Evolutionary conservation across 208 protist genomes (phyloP).

Genomic region (Balamuthia mandrillaris): DNA sequence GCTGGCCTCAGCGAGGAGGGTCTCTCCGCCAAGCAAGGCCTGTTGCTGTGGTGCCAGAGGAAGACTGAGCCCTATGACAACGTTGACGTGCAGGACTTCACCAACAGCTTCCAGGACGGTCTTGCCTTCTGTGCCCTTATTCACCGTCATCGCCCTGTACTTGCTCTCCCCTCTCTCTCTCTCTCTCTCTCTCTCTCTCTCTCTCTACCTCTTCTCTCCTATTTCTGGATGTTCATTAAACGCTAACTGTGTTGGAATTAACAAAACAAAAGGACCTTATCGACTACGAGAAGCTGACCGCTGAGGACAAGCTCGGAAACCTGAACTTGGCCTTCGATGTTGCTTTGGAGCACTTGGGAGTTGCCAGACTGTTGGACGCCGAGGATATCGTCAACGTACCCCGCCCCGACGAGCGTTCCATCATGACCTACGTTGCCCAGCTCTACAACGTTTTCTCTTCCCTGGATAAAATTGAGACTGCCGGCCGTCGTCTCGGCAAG

Average conservation of each 20-base stretch:
- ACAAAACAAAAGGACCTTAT: conserved; percentile 2
- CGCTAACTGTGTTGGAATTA: not conserved
- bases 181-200: not conserved
- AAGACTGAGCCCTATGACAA: conserved; percentile 68
- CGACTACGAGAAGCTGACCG: conserved; percentile 9
- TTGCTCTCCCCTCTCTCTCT: not conserved
- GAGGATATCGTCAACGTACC: conserved; percentile 63
- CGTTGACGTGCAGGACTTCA: conserved; percentile 73
- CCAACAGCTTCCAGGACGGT: conserved; percentile 57
- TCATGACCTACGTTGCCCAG: conserved; percentile 77
- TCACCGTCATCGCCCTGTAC: conserved; percentile 49
- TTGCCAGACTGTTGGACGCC: conserved; percentile 68
- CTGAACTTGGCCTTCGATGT: conserved; percentile 74
- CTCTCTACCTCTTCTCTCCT: too few relatives aligned
- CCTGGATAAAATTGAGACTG: conserved; percentile 42
- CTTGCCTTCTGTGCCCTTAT: conserved; percentile 67
- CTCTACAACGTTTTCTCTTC: conserved; percentile 64
- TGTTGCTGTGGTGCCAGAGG: conserved; percentile 68
- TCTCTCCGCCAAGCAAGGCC: conserved; percentile 60
- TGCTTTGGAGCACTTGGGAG: conserved; percentile 63
- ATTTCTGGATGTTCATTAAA: not conserved
- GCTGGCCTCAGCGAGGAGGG: conserved; percentile 54
- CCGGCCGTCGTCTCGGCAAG: conserved; percentile 48
- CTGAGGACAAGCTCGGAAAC: conserved; percentile 54
- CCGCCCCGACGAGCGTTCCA: conserved; percentile 67